Conservation (phyloP, 2,329 filamentous ascomycete species). For the Magnaporthiopsis rhizophila region DNA sequence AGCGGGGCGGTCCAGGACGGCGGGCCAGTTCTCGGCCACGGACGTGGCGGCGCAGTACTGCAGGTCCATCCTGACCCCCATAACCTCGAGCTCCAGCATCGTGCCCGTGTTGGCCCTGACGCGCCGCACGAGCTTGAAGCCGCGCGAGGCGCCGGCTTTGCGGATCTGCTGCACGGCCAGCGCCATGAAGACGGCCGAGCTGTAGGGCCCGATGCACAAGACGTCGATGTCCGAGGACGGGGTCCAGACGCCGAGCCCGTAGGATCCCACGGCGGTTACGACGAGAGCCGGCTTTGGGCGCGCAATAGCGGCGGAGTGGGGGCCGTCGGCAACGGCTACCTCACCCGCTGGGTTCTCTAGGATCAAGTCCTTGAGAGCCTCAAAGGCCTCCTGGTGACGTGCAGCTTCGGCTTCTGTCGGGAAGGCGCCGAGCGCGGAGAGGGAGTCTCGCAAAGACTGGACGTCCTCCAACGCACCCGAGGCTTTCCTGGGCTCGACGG, state of each 20-base stretch:
- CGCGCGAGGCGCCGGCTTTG: conserved; percentile 26
- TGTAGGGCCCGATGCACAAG: conserved; percentile 55
- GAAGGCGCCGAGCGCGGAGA: conserved; percentile 31
- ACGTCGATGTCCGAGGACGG: conserved; percentile 55
- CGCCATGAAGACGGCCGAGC: conserved; percentile 52
- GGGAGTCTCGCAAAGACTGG: conserved; percentile 27
- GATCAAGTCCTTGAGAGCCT: conserved; percentile 10
- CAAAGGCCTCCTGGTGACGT: conserved; percentile 11
- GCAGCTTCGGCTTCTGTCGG: conserved; percentile 36
- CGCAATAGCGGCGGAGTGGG: conserved; percentile 1
- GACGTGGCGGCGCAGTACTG: conserved; percentile 56
- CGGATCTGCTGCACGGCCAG: conserved; percentile 47
- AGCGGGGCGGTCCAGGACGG: conserved; percentile 36
- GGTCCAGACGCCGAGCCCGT: conserved; percentile 55
- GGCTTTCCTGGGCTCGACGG: conserved; percentile 25
- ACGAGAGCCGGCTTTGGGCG: conserved; percentile 33
- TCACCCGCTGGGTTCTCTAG: background rate
- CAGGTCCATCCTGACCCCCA: conserved; percentile 51
- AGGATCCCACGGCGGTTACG: conserved; percentile 57
- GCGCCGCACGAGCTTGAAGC: conserved; percentile 44
- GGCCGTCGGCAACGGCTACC: no score
- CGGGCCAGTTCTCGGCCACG: conserved; percentile 45
- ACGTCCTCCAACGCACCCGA: conserved; percentile 22
- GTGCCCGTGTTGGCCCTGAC: conserved; percentile 51
- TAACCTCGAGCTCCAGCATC: conserved; percentile 56